Evolutionary conservation across 2,329 filamentous ascomycete species (phyloP).

Genomic region (Eutypella sp.): DNA sequence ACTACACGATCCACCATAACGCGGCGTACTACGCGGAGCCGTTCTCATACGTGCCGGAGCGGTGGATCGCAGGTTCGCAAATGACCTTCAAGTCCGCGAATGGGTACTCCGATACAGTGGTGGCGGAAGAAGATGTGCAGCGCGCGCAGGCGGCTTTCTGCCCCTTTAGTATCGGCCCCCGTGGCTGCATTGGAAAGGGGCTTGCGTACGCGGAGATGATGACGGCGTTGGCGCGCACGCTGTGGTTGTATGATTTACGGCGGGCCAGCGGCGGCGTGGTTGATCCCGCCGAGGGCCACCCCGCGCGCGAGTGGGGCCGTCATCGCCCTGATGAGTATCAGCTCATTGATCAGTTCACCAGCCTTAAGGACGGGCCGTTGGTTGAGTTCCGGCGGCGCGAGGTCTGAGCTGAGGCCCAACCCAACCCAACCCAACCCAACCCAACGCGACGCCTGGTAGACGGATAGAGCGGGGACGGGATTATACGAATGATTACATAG

Average conservation of each 20-base stretch:
- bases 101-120: conserved; percentile 23
- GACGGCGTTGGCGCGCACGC: conserved; percentile 54
- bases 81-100: no score
- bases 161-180: conserved; percentile 65
- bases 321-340: conserved; percentile 59
- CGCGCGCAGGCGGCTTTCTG: conserved; percentile 65
- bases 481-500: not conserved
- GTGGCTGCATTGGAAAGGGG: conserved; percentile 69
- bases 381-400: conserved; percentile 50
- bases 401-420: no score
- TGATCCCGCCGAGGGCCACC: conserved; percentile 49
- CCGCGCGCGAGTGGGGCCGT: conserved; percentile 47
- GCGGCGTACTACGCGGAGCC: conserved; percentile 55
- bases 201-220: conserved; percentile 65
- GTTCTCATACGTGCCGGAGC: conserved; percentile 56
- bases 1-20: conserved; percentile 67
- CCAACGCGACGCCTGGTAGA: no score
- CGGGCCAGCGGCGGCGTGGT: conserved; percentile 41
- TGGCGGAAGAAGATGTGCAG: conserved; percentile 46
- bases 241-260: conserved; percentile 59
- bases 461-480: conserved; percentile 1
- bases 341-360: conserved; percentile 68
- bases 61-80: conserved; percentile 55
- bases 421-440: no score
- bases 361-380: conserved; percentile 65